Percentiles rank a stretch among this genome's conserved stretches.
Conservation (phyloP, 2,329 filamentous ascomycete genomes). For the Colletotrichum simmondsii region DNA sequence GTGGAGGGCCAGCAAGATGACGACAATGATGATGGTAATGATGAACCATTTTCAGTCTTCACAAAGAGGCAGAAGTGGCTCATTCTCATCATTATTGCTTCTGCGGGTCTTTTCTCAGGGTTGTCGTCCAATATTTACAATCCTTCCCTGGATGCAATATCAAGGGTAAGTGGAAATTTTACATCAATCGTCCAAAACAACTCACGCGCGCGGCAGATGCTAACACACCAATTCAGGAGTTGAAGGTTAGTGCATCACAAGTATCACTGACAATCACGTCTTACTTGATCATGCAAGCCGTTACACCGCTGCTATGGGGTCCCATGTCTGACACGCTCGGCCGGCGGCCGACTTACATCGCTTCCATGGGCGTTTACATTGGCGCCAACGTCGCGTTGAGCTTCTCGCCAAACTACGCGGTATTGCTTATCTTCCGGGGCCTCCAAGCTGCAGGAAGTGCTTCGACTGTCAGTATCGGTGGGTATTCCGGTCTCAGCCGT, state of each 20-base stretch:
- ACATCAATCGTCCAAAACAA: not conserved
- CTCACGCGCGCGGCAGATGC: not conserved
- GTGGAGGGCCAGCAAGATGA: not conserved
- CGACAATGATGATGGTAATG: not conserved
- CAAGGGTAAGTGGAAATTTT: constrained; percentile 38
- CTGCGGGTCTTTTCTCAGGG: constrained; percentile 64
- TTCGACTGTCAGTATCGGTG: constrained; percentile 59
- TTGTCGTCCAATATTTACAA: constrained; percentile 63
- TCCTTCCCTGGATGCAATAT: constrained; percentile 53
- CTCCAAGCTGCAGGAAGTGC: constrained; percentile 60
- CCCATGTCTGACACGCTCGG: constrained; percentile 59
- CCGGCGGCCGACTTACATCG: constrained; percentile 54
- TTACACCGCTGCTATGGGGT: constrained; percentile 60
- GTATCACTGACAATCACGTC: constrained; percentile 55
- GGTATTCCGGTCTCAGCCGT: not conserved
- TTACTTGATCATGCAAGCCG: constrained; percentile 62
- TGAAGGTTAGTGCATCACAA: constrained; percentile 41
- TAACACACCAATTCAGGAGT: constrained; percentile 35
- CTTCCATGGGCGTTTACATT: constrained; percentile 59
- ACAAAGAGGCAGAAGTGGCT: constrained; percentile 51
- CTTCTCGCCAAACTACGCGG: constrained; percentile 52
- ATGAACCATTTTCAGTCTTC: constrained; percentile 47
- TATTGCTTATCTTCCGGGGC: constrained; percentile 56
- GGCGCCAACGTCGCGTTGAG: constrained; percentile 57
- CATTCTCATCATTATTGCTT: constrained; percentile 59